These are phyloP conservation scores for Septoria linicola DNA, from an alignment of 2,329 filamentous ascomycete genomes.

Conservation along the genomic window DNA sequence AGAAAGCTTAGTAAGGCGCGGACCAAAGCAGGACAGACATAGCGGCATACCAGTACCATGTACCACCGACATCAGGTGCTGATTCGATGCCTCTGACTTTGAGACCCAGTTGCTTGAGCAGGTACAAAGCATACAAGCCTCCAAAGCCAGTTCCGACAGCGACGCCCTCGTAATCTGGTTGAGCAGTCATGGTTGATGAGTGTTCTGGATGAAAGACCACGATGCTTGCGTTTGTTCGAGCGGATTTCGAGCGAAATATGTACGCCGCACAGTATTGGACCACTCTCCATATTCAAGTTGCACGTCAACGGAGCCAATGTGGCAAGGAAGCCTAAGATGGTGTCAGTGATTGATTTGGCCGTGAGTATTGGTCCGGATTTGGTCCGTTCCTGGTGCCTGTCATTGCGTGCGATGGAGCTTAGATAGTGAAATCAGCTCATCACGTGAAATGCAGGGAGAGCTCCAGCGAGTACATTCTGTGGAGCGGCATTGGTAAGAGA, in stretches of 20 bases:
- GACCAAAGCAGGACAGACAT: background rate
- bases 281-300: background rate
- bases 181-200: background rate
- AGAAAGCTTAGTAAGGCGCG: background rate
- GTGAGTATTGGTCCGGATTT: background rate
- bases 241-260: background rate
- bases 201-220: background rate
- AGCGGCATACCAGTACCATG: slow-evolving; percentile 5
- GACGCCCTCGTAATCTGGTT: slow-evolving; percentile 2
- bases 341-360: background rate
- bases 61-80: slow-evolving; percentile 9
- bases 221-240: background rate
- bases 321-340: background rate
- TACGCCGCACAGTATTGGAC: background rate
- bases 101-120: slow-evolving; percentile 12
- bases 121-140: slow-evolving; percentile 8
- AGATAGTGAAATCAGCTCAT: background rate
- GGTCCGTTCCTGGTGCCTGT: background rate
- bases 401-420: background rate
- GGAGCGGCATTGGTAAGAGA: too few relatives aligned
- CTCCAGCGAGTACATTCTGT: slow-evolving; percentile 3
- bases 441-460: background rate
- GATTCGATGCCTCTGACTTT: slow-evolving; percentile 7
- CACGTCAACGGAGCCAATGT: background rate
- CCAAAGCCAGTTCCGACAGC: slow-evolving; percentile 10